phyloP scores from a whole-genome alignment of 2,329 filamentous ascomycete genomes.

The Aphanoascus verrucosus region DNA sequence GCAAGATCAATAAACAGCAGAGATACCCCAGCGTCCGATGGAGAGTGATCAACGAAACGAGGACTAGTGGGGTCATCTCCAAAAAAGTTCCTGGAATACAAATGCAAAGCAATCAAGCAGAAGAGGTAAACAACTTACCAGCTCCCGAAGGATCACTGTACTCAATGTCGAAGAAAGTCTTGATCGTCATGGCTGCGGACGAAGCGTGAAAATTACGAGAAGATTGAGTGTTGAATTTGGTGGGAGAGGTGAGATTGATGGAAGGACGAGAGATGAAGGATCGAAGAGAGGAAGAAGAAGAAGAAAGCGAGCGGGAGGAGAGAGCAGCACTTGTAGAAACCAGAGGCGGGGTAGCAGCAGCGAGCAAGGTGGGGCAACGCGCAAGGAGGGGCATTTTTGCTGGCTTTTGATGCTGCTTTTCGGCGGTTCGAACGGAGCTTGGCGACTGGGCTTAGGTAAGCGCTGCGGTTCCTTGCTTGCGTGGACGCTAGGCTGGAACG shows the following conservation, averaged over 20 bases:
- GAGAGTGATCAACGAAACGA: background rate
- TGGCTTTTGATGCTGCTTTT: slow-evolving; percentile 9
- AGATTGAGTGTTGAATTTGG: slow-evolving; percentile 22
- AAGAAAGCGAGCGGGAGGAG: slow-evolving; percentile 19
- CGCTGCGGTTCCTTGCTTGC: background rate
- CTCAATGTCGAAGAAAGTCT: slow-evolving; percentile 67
- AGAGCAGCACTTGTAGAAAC: slow-evolving; percentile 9
- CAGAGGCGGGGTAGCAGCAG: slow-evolving; percentile 16
- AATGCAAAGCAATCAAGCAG: background rate
- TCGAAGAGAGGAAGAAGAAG: slow-evolving; percentile 13
- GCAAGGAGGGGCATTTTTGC: slow-evolving; percentile 18
- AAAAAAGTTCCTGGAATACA: background rate
- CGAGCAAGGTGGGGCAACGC: slow-evolving; percentile 17
- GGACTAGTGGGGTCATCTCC: background rate
- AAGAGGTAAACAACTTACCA: slow-evolving; percentile 27
- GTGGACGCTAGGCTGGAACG: slow-evolving; percentile 1
- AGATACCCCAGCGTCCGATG: background rate
- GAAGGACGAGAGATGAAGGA: slow-evolving; percentile 21
- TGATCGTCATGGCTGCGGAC: slow-evolving; percentile 62
- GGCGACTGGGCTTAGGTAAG: background rate
- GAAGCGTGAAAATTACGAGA: slow-evolving; percentile 51
- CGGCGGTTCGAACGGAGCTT: background rate
- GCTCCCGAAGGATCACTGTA: slow-evolving; percentile 46
- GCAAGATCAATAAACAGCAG: background rate
- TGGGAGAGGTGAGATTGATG: slow-evolving; percentile 29